phyloP scores from a whole-genome alignment of 192 early-diverging fungal genomes.

The Pilaira anomala region DNA sequence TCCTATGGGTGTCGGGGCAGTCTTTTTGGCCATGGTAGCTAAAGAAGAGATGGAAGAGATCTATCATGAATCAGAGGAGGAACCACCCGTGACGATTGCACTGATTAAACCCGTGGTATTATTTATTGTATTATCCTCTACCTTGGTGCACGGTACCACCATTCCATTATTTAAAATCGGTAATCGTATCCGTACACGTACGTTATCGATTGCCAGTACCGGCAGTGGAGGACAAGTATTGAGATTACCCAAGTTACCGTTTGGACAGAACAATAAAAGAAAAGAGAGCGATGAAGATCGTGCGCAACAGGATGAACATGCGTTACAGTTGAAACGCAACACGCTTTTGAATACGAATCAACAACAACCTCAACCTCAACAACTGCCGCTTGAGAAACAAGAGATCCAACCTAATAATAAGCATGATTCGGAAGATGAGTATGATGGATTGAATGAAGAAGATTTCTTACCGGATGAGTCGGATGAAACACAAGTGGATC shows the following conservation, averaged over 20 bases:
- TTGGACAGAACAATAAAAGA: slow-evolving; percentile 20
- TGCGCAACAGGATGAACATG: neutral
- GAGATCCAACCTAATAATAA: slow-evolving; percentile 20
- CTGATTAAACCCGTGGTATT: slow-evolving; percentile 57
- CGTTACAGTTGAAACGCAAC: slow-evolving; percentile 19
- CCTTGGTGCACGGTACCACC: slow-evolving; percentile 81
- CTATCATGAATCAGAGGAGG: slow-evolving; percentile 5
- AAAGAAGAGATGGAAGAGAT: slow-evolving; percentile 37
- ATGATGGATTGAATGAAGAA: slow-evolving; percentile 26
- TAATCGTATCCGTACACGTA: slow-evolving; percentile 39
- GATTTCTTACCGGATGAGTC: slow-evolving; percentile 30
- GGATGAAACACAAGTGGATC: slow-evolving; percentile 2
- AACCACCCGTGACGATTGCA: slow-evolving; percentile 15
- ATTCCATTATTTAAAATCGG: slow-evolving; percentile 75
- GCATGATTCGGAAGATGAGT: slow-evolving; percentile 25
- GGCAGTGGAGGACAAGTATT: slow-evolving; percentile 27
- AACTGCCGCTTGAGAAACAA: neutral
- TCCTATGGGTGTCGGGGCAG: slow-evolving; percentile 63
- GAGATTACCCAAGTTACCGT: slow-evolving; percentile 33
- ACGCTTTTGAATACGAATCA: slow-evolving; percentile 25
- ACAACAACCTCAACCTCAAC: neutral
- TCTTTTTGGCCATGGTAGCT: slow-evolving; percentile 47
- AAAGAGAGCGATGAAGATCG: slow-evolving; percentile 10
- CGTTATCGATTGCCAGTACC: slow-evolving; percentile 33
- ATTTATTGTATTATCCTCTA: slow-evolving; percentile 73